Evolutionary conservation across 1,284 basidiomycete species (phyloP), one percentile per base, ranked within the genome.

Genomic region (Polyporus tsugae): DNA sequence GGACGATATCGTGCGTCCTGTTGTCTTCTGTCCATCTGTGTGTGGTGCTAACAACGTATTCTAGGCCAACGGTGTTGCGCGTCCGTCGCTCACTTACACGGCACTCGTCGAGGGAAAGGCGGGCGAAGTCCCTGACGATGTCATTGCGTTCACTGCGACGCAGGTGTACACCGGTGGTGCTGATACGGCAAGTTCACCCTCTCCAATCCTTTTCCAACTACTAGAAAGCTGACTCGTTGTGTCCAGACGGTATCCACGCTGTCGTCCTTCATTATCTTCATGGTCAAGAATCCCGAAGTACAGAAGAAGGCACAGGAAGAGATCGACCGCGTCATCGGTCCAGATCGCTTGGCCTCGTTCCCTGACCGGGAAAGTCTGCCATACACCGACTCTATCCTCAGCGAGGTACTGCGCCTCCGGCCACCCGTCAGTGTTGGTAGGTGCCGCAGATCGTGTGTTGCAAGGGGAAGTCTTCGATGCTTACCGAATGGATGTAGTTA

Each of bases 101-200:
- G 83, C 58, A 85, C 89, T 74, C 86, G 87, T 68, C 88, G 91
- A 70, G 78, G 91, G 57, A 86, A 87, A 70, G 89, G 19, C 63
- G 2, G 60, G 53, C 6, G 59, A 70, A 17, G n/a, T 62, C 42
- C 35, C 70, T 2, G 64, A 70, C 4, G 59, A 63, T 19, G 36
- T 71, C 22, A 57, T 71, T 59, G 67, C 55, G 61, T 69, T 67
- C 61, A 63, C 59, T 11, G 67, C 70, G 11, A 65, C 67, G 15
- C 67, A 71, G 35, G 67, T 71, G 22, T 69, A 68, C 36, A 64
- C 70, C 10, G 70, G 66, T 9, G 68, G 64, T 6, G 65, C 65
- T 11, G 68, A 71, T 53, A 71, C 72, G 25, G 70, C 66, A 15
- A 49, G 52, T n/a, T 52, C 22, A 25, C n/a, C 36, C 41, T 22